Conservation (phyloP, 2,329 filamentous ascomycete genomes). For the Beauveria sp. region DNA sequence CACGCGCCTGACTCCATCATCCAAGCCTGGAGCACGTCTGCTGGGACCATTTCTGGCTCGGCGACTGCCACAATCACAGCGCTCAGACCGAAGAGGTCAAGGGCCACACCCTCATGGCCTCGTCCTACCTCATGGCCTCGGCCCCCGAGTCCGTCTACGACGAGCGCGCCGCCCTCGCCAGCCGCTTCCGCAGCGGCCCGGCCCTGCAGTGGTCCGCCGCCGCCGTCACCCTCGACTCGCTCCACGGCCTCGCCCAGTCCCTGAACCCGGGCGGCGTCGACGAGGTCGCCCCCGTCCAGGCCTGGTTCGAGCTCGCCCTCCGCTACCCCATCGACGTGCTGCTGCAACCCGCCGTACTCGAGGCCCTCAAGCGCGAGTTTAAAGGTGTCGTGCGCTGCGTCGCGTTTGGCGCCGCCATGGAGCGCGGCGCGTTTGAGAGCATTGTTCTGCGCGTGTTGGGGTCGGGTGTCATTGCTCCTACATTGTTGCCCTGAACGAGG, state of each 20-base stretch:
- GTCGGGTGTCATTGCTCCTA: neutral
- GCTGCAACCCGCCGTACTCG: constrained; percentile 27
- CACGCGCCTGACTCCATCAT: neutral
- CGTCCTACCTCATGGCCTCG: constrained; percentile 32
- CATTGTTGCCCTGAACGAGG: neutral
- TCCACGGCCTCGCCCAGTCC: constrained; percentile 37
- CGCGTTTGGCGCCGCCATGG: constrained; percentile 40
- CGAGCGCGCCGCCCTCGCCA: constrained; percentile 18
- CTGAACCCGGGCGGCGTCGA: constrained; percentile 30
- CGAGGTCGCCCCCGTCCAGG: constrained; percentile 45
- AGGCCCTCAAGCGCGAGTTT: constrained; percentile 33
- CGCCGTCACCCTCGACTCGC: constrained; percentile 33
- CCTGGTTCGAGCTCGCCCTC: constrained; percentile 44
- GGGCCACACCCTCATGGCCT: constrained; percentile 39
- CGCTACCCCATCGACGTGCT: constrained; percentile 32
- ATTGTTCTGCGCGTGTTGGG: constrained; percentile 34
- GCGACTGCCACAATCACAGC: constrained; percentile 29
- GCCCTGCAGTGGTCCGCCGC: constrained; percentile 30
- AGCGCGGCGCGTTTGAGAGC: constrained; percentile 38
- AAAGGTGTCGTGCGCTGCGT: constrained; percentile 37
- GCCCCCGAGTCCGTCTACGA: constrained; percentile 29
- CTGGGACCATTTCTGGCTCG: constrained; percentile 40
- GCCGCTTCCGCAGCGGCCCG: constrained; percentile 17
- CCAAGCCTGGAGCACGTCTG: constrained; percentile 44
- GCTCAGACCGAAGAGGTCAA: constrained; percentile 24